Conservation (phyloP, 441 rosid genomes). For the Jatropha podagrica region DNA sequence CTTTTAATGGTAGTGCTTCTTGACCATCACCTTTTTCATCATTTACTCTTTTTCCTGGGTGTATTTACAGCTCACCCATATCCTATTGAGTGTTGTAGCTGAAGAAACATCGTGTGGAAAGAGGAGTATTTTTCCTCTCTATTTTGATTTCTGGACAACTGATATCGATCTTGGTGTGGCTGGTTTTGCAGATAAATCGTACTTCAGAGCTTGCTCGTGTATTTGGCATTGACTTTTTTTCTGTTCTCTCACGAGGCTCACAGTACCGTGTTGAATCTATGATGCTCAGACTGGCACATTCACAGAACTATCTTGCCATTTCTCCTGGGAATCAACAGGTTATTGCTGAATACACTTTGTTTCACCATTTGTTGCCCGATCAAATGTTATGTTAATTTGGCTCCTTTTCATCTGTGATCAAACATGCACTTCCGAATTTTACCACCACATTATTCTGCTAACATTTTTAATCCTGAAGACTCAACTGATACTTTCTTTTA, state of each 20-base stretch:
- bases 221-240: constrained; percentile 97
- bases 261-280: constrained; percentile 98
- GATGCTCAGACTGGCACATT: constrained; percentile 92
- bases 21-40: background rate
- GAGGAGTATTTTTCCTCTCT: background rate
- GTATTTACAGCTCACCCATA: no score
- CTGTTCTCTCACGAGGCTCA: constrained; percentile 98
- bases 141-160: background rate
- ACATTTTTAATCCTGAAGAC: background rate
- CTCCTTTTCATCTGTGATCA: background rate
- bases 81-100: no score
- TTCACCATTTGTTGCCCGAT: background rate
- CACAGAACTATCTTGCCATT: constrained; percentile 94
- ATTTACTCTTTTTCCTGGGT: no score
- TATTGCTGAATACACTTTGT: constrained; percentile 11
- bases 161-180: constrained; percentile 17
- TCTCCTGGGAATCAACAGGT: constrained; percentile 99
- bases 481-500: background rate
- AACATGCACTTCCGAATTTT: background rate
- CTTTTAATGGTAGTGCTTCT: background rate
- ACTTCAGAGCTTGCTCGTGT: constrained; percentile 99
- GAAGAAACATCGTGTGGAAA: background rate
- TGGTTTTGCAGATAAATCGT: constrained; percentile 82
- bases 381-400: background rate
- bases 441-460: background rate